A percentile compares a stretch with the other conserved stretches of the same genome.
phyloP scores from a whole-genome alignment of 78 protist species.

The Dictyostelium discoideum region dicty_2.7 NC_007088.5:5678001-5678500 shows the following conservation, averaged over 20 bases:
- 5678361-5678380: conserved; percentile 34
- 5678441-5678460: not conserved
- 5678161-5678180: not conserved
- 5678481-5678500: conserved; percentile 18
- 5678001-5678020: not conserved
- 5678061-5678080: not conserved
- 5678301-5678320: not conserved
- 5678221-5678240: not conserved
- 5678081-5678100: not conserved
- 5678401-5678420: not conserved
- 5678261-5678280: not conserved
- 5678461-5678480: not conserved
- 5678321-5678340: not conserved
- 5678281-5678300: not conserved
- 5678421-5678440: conserved; percentile 21
- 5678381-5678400: conserved; percentile 43
- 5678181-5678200: conserved; percentile 10
- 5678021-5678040: not conserved
- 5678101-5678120: not conserved
- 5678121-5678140: not conserved
- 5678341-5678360: conserved; percentile 9
- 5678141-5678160: not conserved
- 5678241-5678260: not conserved
- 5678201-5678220: not conserved
- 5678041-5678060: not conserved